These are phyloP conservation scores for Corylus avellana DNA, from an alignment of 306 rosid species.

Conservation along the genomic window DNA sequence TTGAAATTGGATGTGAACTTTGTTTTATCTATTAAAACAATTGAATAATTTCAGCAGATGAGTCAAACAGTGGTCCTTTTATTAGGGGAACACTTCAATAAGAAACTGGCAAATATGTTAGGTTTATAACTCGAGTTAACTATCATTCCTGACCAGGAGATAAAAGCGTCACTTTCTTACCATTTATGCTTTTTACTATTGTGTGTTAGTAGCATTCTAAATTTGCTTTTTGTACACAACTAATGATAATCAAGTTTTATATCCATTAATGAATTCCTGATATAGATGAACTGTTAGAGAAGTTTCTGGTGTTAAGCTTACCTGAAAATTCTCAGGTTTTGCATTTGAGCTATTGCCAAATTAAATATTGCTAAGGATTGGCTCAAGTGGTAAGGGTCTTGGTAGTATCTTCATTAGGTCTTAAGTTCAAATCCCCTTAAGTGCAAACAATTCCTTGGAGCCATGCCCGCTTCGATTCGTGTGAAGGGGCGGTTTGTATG, in stretches of 20 bases:
- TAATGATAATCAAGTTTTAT: too few species aligned
- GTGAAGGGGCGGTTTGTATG: too few species aligned
- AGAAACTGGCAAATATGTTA: background rate
- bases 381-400: too few species aligned
- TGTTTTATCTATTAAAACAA: background rate
- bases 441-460: too few species aligned
- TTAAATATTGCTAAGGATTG: too few species aligned
- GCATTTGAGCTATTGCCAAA: background rate
- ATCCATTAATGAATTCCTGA: background rate
- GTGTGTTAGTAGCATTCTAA: background rate
- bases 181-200: background rate
- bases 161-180: too few species aligned
- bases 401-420: too few species aligned
- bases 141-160: background rate
- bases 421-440: too few species aligned
- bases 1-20: background rate
- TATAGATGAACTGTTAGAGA: background rate
- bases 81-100: background rate
- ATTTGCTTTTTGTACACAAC: background rate
- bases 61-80: background rate
- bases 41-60: background rate
- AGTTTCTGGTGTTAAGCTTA: background rate
- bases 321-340: background rate
- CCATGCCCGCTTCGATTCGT: too few species aligned
- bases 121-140: background rate